Evolutionary conservation across 2,329 filamentous ascomycete species (phyloP).

Genomic region (Aspergillus sclerotialis): DNA sequence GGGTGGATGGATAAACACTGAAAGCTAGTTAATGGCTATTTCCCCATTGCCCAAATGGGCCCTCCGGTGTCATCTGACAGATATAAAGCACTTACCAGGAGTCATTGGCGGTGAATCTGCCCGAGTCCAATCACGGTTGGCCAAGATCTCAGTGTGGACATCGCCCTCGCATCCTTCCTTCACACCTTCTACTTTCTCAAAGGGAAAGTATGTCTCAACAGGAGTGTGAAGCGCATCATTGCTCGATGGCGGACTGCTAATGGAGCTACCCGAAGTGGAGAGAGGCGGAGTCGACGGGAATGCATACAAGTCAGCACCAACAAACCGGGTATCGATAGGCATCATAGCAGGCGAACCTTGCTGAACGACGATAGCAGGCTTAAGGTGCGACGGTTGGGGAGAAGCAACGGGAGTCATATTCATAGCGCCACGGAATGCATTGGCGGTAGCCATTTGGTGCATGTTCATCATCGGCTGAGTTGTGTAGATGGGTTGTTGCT

Average conservation of each 20-base stretch:
- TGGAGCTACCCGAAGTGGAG: slow-evolving; percentile 74
- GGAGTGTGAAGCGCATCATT: slow-evolving; percentile 76
- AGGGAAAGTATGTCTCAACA: slow-evolving; percentile 66
- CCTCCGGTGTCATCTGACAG: too few species aligned
- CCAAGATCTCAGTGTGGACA: slow-evolving; percentile 63
- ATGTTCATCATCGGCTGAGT: slow-evolving; percentile 39
- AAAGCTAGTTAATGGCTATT: neutral
- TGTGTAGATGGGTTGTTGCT: slow-evolving; percentile 31
- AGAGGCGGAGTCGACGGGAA: slow-evolving; percentile 83
- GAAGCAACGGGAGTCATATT: slow-evolving; percentile 64
- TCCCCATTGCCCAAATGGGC: too few species aligned
- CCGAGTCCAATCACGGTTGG: slow-evolving; percentile 67
- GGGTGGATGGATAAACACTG: slow-evolving; percentile 61
- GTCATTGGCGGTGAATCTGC: slow-evolving; percentile 80
- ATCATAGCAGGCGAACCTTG: slow-evolving; percentile 48
- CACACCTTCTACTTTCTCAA: slow-evolving; percentile 59
- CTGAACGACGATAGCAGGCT: slow-evolving; percentile 64
- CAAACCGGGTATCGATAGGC: slow-evolving; percentile 69
- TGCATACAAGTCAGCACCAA: slow-evolving; percentile 56
- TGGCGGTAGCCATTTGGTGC: slow-evolving; percentile 36
- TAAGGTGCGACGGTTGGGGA: slow-evolving; percentile 65
- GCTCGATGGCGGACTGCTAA: slow-evolving; percentile 74
- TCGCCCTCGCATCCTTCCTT: slow-evolving; percentile 68
- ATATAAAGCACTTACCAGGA: slow-evolving; percentile 63
- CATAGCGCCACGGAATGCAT: slow-evolving; percentile 35